phyloP scores from a whole-genome alignment of 139 green algal genomes.

The Diplosphaera chodatii region DNA sequence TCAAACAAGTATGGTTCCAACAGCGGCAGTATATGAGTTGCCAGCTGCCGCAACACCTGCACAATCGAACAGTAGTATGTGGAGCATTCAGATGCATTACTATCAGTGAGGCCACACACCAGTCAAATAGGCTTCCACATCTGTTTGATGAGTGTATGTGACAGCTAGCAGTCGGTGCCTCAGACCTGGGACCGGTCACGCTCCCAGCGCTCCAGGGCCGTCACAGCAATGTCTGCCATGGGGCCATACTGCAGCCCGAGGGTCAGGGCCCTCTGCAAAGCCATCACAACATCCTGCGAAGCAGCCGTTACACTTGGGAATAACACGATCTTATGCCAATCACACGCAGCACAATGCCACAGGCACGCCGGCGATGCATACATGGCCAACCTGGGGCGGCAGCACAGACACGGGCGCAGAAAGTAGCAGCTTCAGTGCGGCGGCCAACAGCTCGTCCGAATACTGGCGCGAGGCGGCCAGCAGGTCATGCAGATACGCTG shows the following conservation, averaged over 20 bases:
- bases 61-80: too few relatives aligned
- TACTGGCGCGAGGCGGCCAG: constrained; percentile 5
- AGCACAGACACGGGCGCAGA: constrained; percentile 11
- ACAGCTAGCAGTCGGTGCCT: too few relatives aligned
- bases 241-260: constrained; percentile 18
- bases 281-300: constrained; percentile 6
- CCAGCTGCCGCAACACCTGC: background rate
- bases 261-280: constrained; percentile 7
- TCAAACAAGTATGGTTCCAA: constrained; percentile 9
- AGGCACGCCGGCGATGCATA: too few relatives aligned
- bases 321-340: too few relatives aligned
- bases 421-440: constrained; percentile 14
- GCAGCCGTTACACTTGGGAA: too few relatives aligned
- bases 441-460: constrained; percentile 18
- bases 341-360: too few relatives aligned
- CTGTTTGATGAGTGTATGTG: too few relatives aligned
- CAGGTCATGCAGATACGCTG: constrained; percentile 2
- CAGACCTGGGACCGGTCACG: background rate
- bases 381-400: background rate
- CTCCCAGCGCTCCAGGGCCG: constrained; percentile 13
- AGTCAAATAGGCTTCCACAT: too few relatives aligned
- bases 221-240: constrained; percentile 10
- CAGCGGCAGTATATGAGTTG: background rate
- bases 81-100: too few relatives aligned
- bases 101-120: too few relatives aligned